phyloP scores from a whole-genome alignment of 2,329 filamentous ascomycete genomes.

The Hymenoscyphus fraxineus region DNA sequence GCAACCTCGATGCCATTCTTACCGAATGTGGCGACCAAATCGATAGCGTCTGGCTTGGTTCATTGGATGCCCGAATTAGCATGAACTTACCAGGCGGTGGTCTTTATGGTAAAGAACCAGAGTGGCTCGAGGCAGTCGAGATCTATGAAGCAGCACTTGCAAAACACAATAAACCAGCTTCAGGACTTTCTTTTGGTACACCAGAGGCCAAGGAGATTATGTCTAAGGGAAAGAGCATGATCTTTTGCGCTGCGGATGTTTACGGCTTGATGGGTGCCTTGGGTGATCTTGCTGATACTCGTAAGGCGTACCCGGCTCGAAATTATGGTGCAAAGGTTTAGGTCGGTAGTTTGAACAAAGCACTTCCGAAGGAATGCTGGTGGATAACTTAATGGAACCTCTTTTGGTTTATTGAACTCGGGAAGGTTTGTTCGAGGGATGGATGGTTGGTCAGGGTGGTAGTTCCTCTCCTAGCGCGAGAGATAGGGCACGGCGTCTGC shows the following conservation, averaged over 20 bases:
- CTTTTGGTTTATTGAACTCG: too few species aligned
- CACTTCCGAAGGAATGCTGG: neutral
- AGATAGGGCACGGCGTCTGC: too few species aligned
- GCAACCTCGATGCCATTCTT: conserved; percentile 48
- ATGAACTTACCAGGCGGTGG: conserved; percentile 40
- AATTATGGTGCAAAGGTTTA: conserved; percentile 4
- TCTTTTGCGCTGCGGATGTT: conserved; percentile 18
- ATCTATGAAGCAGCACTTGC: conserved; percentile 39
- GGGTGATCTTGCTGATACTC: conserved; percentile 3
- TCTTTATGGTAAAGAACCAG: conserved; percentile 37
- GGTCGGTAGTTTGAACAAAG: neutral
- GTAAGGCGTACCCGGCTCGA: conserved; percentile 7
- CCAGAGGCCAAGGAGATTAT: conserved; percentile 19
- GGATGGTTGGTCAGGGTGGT: too few species aligned
- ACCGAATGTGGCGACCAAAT: conserved; percentile 43
- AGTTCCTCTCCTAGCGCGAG: too few species aligned
- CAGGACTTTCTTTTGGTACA: conserved; percentile 26
- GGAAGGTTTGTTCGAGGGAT: too few species aligned
- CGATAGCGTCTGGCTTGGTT: conserved; percentile 46
- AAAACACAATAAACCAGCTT: conserved; percentile 45
- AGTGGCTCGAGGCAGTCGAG: conserved; percentile 40
- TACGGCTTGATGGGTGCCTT: conserved; percentile 10
- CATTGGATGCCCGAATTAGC: conserved; percentile 42
- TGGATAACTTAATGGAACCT: too few species aligned
- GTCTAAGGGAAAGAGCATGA: conserved; percentile 25